Percentiles rank a stretch among this genome's conserved stretches.
These are phyloP conservation scores for Hyaloscypha hepaticicola DNA, from an alignment of 495 filamentous ascomycete genomes.

Conservation along the genomic window DNA sequence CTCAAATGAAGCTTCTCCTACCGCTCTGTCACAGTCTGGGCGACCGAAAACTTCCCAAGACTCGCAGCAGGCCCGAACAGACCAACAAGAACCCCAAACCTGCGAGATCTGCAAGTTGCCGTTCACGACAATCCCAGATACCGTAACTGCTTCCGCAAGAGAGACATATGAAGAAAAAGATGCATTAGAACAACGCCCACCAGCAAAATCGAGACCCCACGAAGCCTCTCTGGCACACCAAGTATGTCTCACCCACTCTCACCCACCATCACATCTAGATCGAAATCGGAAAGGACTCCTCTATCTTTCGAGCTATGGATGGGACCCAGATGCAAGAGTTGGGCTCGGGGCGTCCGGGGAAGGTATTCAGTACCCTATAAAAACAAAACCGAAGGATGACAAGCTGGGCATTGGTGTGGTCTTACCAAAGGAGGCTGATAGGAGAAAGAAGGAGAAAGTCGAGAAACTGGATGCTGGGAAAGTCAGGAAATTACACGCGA, in stretches of 20 bases:
- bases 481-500: constrained; percentile 55
- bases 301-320: constrained; percentile 75
- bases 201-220: constrained; percentile 45
- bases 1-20: not conserved
- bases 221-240: constrained; percentile 79
- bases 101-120: constrained; percentile 64
- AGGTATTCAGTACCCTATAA: constrained; percentile 75
- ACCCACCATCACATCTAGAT: constrained; percentile 82
- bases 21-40: not conserved
- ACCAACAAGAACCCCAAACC: constrained; percentile 14
- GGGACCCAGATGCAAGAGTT: constrained; percentile 76
- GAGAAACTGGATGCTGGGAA: constrained; percentile 70
- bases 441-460: constrained; percentile 48
- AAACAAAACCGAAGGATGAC: constrained; percentile 68
- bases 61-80: not conserved
- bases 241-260: constrained; percentile 73
- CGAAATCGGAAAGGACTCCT: constrained; percentile 73
- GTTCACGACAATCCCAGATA: constrained; percentile 30
- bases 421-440: constrained; percentile 37
- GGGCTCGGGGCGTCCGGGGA: constrained; percentile 72
- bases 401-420: constrained; percentile 67
- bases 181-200: not conserved
- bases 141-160: not conserved
- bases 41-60: not conserved
- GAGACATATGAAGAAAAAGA: not conserved